Evolutionary conservation across 208 protist genomes (phyloP).

Genomic region (Trypanosomatidae sp.): DNA sequence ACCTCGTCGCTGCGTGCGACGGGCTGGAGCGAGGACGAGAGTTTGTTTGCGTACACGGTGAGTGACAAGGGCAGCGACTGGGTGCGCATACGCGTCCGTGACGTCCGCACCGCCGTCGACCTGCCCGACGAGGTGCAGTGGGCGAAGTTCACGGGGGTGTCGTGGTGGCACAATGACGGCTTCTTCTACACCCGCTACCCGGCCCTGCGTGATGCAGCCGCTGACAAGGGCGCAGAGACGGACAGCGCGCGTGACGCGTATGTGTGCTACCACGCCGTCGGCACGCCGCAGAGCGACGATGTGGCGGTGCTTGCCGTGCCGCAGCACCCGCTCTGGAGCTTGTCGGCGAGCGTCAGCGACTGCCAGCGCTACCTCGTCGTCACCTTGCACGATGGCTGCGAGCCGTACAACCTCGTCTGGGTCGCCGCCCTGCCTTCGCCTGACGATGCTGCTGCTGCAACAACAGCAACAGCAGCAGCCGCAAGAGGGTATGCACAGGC

Average conservation of each 20-base stretch:
- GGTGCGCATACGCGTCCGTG: slow-evolving; percentile 62
- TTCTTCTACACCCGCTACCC: slow-evolving; percentile 92
- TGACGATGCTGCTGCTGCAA: slow-evolving; percentile 9
- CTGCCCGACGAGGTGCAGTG: slow-evolving; percentile 69
- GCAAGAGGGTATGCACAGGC: not conserved
- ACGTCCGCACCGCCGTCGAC: slow-evolving; percentile 32
- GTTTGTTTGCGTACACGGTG: slow-evolving; percentile 74
- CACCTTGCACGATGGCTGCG: slow-evolving; percentile 44
- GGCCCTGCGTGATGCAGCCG: slow-evolving; percentile 20
- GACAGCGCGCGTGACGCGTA: slow-evolving; percentile 57
- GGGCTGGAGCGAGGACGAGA: slow-evolving; percentile 64
- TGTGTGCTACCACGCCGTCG: slow-evolving; percentile 85
- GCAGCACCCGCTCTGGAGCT: slow-evolving; percentile 58
- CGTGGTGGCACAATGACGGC: slow-evolving; percentile 73
- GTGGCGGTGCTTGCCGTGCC: slow-evolving; percentile 50
- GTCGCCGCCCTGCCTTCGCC: slow-evolving; percentile 33
- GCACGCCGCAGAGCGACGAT: slow-evolving; percentile 70
- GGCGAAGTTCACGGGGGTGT: slow-evolving; percentile 83
- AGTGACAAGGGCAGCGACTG: slow-evolving; percentile 88
- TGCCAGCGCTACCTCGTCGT: slow-evolving; percentile 73
- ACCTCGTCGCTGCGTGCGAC: slow-evolving; percentile 47
- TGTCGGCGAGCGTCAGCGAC: slow-evolving; percentile 58
- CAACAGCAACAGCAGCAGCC: not conserved
- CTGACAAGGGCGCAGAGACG: slow-evolving; percentile 82
- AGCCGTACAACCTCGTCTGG: slow-evolving; percentile 78